These are phyloP conservation scores for Inonotus hispidus DNA, from an alignment of 1,284 basidiomycete genomes.

Conservation along the genomic window DNA sequence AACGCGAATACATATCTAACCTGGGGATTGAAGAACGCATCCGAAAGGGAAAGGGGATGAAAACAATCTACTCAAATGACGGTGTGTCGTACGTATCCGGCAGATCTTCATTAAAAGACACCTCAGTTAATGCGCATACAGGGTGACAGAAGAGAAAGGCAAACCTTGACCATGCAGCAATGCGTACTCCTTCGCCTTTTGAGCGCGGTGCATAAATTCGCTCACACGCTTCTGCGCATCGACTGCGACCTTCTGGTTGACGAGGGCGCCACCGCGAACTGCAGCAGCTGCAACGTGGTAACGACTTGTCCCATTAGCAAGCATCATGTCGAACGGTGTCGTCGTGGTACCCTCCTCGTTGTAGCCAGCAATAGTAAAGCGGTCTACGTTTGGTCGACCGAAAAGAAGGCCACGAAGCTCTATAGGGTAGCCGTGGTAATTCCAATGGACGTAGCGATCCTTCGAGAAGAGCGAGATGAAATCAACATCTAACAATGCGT, in stretches of 20 bases:
- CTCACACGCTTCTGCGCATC: conserved; percentile 49
- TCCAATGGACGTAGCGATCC: conserved; percentile 69
- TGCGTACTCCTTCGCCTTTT: conserved; percentile 53
- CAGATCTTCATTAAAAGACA: conserved; percentile 32
- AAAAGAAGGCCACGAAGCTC: conserved; percentile 62
- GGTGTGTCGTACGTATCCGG: conserved; percentile 43
- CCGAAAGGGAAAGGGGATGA: not conserved
- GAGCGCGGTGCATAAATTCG: conserved; percentile 46
- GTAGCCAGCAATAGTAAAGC: conserved; percentile 55
- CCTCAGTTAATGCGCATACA: not conserved
- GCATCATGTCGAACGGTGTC: conserved; percentile 53
- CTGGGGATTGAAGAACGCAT: not conserved
- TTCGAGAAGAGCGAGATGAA: conserved; percentile 70
- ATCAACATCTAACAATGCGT: conserved; percentile 58
- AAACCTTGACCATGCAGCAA: conserved; percentile 49
- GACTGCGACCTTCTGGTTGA: conserved; percentile 48
- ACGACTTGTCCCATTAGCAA: conserved; percentile 58
- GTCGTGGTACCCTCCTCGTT: conserved; percentile 48
- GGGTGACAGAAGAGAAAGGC: not conserved
- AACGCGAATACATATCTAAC: not conserved
- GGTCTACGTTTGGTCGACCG: conserved; percentile 44
- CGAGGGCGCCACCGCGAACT: conserved; percentile 44
- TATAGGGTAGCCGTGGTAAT: conserved; percentile 80
- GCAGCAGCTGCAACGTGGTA: conserved; percentile 58
- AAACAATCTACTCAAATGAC: conserved; percentile 26